Base-by-base conservation (phyloP, 169 alveolate genomes). In the Cyclospora cayetanensis region DNA sequence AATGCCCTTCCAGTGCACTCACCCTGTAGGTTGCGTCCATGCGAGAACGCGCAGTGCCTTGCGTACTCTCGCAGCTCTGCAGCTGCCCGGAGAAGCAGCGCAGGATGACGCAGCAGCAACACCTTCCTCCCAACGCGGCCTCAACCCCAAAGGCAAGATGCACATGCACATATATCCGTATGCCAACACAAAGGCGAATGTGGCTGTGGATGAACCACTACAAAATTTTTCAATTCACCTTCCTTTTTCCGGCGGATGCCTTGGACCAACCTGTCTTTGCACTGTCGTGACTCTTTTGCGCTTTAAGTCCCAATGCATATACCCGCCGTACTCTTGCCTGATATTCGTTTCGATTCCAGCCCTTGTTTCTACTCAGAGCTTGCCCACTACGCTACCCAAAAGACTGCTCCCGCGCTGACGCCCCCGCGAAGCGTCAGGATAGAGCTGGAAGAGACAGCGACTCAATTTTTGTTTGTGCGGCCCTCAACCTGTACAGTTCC, bases 31-130 rank as follows among this genome's bases (percentile, higher is more conserved):
- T 37, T 65, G 5, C 41, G 77, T 65, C 25, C 77, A 25, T 42
- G 15, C 77, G 5, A 4, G 77, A 55, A 31, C 68, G 20, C 35
- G 35, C 15, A 55, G 5, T 25, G 20, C 2, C 77, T 29, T 42
- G 25, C 31, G 77, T n/a, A 42, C 77, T 65, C 43, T 42, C 31
- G 77, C 77, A 65, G 77, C 25, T n/a, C 77, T 65, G 77, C 41
- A 65, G 77, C 77, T 65, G 77, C 37, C 41, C 11, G 77, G 34
- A 34, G 41, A 65, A n/a, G n/a, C n/a, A n/a, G n/a, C n/a, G n/a
- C n/a, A n/a, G n/a, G n/a, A n/a, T n/a, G n/a, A n/a, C n/a, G 77
- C 77, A 65, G 77, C 77, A 65, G 34, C 41, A 65, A 65, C 43
- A 65, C 4, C 43, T 18, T 29, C n/a, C 41, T 12, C 41, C 41